A percentile compares a stretch with the other conserved stretches of the same genome.
phyloP scores from a whole-genome alignment of 2,329 filamentous ascomycete species.

The Fusarium humuli region DNA sequence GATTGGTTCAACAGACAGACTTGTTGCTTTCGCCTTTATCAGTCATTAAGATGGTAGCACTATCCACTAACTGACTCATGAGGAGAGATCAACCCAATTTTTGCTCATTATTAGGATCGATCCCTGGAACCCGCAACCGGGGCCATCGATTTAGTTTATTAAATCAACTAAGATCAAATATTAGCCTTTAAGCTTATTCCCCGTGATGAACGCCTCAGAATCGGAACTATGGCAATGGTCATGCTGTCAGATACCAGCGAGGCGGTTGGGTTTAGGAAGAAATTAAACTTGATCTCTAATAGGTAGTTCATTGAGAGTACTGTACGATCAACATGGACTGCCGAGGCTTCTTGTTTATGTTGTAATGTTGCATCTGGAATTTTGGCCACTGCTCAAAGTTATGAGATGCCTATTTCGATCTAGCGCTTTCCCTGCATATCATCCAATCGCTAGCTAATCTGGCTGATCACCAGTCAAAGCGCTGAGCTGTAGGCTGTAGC shows the following conservation, averaged over 20 bases:
- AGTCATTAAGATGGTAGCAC: neutral
- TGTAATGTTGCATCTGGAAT: neutral
- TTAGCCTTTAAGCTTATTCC: constrained; percentile 34
- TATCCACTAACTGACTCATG: neutral
- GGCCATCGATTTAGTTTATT: constrained; percentile 2
- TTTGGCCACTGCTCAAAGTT: constrained; percentile 15
- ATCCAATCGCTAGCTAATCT: constrained; percentile 14
- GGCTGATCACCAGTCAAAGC: constrained; percentile 18
- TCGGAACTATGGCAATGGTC: neutral
- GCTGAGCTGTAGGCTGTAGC: neutral
- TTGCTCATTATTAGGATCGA: neutral
- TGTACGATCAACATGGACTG: neutral
- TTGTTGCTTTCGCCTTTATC: neutral
- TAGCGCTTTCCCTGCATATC: constrained; percentile 19
- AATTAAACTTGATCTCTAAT: neutral
- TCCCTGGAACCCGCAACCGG: neutral
- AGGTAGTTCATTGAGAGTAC: too few species aligned
- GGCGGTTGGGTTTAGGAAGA: neutral
- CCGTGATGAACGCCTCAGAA: constrained; percentile 13
- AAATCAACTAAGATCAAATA: neutral
- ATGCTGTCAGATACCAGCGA: neutral
- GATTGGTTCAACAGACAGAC: too few species aligned
- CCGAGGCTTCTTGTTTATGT: constrained; percentile 3
- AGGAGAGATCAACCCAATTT: neutral
- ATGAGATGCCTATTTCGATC: constrained; percentile 40